These are phyloP conservation scores for Golubevia sp. DNA, from an alignment of 1,284 basidiomycete genomes.

Conservation along the genomic window DNA sequence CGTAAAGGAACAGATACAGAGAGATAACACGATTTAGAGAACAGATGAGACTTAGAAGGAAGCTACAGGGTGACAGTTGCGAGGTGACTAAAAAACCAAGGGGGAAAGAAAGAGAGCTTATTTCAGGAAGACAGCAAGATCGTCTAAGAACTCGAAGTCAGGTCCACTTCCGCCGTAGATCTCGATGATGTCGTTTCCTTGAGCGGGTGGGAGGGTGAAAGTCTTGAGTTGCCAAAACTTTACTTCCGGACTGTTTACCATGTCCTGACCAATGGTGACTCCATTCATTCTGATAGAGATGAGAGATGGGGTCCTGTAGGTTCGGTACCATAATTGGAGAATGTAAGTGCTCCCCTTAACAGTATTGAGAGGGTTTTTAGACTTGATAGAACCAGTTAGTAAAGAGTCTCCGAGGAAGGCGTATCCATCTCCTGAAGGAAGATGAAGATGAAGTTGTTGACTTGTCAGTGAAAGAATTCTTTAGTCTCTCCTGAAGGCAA, in stretches of 20 bases:
- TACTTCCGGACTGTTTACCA: background rate
- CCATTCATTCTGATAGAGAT: background rate
- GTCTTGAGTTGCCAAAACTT: background rate
- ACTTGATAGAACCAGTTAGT: background rate
- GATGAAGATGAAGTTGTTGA: too few relatives aligned
- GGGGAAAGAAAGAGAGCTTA: background rate
- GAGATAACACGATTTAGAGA: too few relatives aligned
- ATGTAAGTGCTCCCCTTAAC: background rate
- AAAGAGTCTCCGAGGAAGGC: background rate
- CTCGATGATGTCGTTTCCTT: background rate
- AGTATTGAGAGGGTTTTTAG: background rate
- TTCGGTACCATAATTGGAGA: background rate
- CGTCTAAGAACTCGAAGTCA: background rate
- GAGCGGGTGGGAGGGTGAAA: background rate
- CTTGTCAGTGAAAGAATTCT: background rate
- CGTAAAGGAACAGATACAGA: too few relatives aligned
- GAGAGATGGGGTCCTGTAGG: background rate
- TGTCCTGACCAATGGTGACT: background rate
- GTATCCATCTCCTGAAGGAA: too few relatives aligned
- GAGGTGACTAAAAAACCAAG: too few relatives aligned
- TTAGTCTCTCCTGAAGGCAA: too few relatives aligned
- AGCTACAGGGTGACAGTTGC: too few relatives aligned
- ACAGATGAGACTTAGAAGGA: too few relatives aligned
- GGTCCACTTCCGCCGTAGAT: background rate
- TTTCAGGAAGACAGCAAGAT: background rate